Evolutionary conservation across 2,329 filamentous ascomycete genomes (phyloP).

Genomic region (Neodidymelliopsis sp.): DNA sequence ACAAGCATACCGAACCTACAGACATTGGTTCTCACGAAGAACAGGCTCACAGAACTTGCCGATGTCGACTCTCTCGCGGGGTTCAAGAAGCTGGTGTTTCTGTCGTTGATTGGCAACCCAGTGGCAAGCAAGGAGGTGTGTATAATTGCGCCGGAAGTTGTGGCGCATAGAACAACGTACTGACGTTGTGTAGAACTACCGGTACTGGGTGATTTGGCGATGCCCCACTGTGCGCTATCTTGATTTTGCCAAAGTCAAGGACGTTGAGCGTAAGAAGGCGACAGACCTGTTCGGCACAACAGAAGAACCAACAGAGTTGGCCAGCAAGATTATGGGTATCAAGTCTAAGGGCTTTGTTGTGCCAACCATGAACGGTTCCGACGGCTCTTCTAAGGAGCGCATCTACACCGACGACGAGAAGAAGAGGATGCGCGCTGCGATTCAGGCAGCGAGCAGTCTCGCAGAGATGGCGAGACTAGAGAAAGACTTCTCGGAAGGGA

Average conservation of each 20-base stretch:
- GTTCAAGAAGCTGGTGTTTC: constrained; percentile 75
- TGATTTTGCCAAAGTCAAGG: constrained; percentile 90
- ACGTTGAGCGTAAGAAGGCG: constrained; percentile 79
- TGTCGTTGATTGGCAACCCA: constrained; percentile 86
- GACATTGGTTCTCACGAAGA: constrained; percentile 82
- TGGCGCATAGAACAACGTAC: not conserved
- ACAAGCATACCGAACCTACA: constrained; percentile 81
- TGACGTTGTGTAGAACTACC: constrained; percentile 73
- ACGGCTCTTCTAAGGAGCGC: constrained; percentile 62
- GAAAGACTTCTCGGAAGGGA: constrained; percentile 89
- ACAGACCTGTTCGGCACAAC: constrained; percentile 82
- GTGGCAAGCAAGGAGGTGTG: constrained; percentile 88
- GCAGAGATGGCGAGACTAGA: constrained; percentile 90
- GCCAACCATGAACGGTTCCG: constrained; percentile 47
- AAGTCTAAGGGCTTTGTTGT: constrained; percentile 80
- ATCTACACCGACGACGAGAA: constrained; percentile 87
- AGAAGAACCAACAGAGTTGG: constrained; percentile 80
- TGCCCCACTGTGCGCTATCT: constrained; percentile 87
- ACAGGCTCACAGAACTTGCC: constrained; percentile 82
- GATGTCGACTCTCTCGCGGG: constrained; percentile 82
- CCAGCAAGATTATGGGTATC: constrained; percentile 76
- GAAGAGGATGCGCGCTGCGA: constrained; percentile 83
- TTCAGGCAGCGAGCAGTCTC: constrained; percentile 85
- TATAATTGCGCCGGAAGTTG: not conserved
- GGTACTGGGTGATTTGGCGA: constrained; percentile 88